A percentile compares a stretch with the other conserved stretches of the same genome.
Evolutionary conservation across 257 asterid genomes (phyloP).

Genomic region (Solanum ossicruentum): DNA sequence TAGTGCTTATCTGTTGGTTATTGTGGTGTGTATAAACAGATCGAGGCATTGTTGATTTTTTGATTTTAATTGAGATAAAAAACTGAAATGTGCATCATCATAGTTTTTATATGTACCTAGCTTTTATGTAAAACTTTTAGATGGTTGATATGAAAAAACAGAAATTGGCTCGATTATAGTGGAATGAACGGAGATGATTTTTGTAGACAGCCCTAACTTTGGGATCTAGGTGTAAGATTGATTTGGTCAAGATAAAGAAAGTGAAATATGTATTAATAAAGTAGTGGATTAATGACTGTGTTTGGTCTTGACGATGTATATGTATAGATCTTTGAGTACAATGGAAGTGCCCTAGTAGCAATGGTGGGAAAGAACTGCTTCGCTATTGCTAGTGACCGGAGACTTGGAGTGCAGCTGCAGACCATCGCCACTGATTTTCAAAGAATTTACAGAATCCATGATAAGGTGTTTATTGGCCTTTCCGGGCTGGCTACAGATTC

Average conservation of each 20-base stretch:
- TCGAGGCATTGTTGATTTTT: background rate
- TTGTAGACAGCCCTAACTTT: background rate
- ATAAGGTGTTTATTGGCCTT: conserved; percentile 70
- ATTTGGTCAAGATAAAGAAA: background rate
- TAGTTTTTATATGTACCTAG: background rate
- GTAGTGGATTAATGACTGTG: background rate
- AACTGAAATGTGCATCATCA: background rate
- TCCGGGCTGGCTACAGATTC: conserved; percentile 83
- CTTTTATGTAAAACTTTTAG: background rate
- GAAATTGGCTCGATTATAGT: background rate
- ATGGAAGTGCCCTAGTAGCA: conserved; percentile 92
- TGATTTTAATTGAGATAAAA: background rate
- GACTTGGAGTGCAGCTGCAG: conserved; percentile 85
- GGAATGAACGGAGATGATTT: background rate
- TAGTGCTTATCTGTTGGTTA: background rate
- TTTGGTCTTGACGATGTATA: background rate
- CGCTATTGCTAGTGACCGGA: conserved; percentile 83
- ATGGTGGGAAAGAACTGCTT: conserved; percentile 96
- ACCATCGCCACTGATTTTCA: conserved; percentile 81
- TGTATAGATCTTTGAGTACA: conserved; percentile 82
- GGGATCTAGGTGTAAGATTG: background rate
- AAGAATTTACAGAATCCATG: conserved; percentile 63
- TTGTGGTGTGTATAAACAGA: background rate
- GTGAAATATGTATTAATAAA: background rate
- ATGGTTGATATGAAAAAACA: background rate